Conservation (phyloP, 805 yeast species). For the Candida lessepsii region DNA sequence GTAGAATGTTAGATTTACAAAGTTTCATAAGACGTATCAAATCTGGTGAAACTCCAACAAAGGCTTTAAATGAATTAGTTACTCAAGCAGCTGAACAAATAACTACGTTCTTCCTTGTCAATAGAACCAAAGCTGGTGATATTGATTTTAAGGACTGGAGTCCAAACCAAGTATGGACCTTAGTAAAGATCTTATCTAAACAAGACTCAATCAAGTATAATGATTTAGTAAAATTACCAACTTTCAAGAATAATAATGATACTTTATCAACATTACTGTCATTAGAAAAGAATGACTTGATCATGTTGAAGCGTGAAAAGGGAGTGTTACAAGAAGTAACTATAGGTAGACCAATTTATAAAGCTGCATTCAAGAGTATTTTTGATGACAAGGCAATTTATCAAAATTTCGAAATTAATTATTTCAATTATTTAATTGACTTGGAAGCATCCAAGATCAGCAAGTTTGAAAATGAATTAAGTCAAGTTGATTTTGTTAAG, state of each 20-base stretch:
- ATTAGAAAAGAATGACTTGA: slow-evolving; percentile 76
- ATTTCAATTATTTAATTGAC: slow-evolving; percentile 51
- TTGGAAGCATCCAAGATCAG: slow-evolving; percentile 62
- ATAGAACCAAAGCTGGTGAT: slow-evolving; percentile 19
- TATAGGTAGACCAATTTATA: slow-evolving; percentile 83
- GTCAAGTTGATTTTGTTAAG: slow-evolving; percentile 44
- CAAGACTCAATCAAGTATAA: slow-evolving; percentile 46
- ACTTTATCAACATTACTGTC: slow-evolving; percentile 51
- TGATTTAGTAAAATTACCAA: slow-evolving; percentile 54
- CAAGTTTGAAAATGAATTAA: slow-evolving; percentile 69
- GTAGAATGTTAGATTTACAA: slow-evolving; percentile 91
- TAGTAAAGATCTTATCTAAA: slow-evolving; percentile 63
- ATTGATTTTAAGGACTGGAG: slow-evolving; percentile 49
- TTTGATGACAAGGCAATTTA: slow-evolving; percentile 54
- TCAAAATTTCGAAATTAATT: slow-evolving; percentile 63
- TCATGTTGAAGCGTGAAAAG: slow-evolving; percentile 68
- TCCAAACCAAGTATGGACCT: slow-evolving; percentile 83
- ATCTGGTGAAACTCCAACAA: slow-evolving; percentile 80
- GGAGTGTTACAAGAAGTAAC: slow-evolving; percentile 66
- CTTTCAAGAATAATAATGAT: slow-evolving; percentile 57
- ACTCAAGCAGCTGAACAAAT: slow-evolving; percentile 85
- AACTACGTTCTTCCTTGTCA: slow-evolving; percentile 66
- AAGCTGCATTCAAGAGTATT: slow-evolving; percentile 73
- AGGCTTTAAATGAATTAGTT: slow-evolving; percentile 77
- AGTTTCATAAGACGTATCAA: slow-evolving; percentile 83